Base-by-base conservation (phyloP, 2,329 filamentous ascomycete species). In the Sporothrix inflata region DNA sequence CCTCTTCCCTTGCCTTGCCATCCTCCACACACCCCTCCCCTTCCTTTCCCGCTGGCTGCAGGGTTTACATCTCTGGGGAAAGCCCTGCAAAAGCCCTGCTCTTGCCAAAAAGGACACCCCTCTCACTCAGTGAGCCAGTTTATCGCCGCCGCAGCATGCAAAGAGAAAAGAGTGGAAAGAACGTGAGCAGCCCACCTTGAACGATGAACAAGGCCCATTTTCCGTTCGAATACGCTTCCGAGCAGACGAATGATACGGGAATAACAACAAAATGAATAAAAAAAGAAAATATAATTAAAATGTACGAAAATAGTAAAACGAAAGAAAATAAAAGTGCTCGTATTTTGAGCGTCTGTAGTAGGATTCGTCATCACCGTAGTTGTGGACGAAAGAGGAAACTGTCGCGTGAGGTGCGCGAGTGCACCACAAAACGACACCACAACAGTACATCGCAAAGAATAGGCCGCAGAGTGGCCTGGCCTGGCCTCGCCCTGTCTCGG, bases 321-420 rank as follows among this genome's bases (percentile, higher is more conserved):
- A 60, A 24, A 38, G 55, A 60, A 21, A 34, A 38, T 7, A 14
- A 45, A 53, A 6, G 49, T 24, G 7, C n/a, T 40, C 55, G 30
- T 61, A 38, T 4, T 38, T 38, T 60, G 8, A 3, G 6, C 6
- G 30, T 7, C 42, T 7, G 42, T 45, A 2, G 42, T 45, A 63
- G 38, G 38, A 47, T 45, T 40, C 7, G 21, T 27, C 5, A 38
- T 61, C 16, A n/a, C 57, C 24, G 5, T n/a, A n/a, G 14, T 34
- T 66, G 24, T 34, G 34, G n/a, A 30, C 27, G 27, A 27, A 67
- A 67, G 11, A 67, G 63, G 63, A 53, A 53, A 24, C 65, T 53
- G 47, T 68, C 65, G 65, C 65, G 27, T 68, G 47, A 53, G 47
- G 19, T 21, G 21, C 40, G 24, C 1, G 11, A 42, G 12, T n/a